Evolutionary conservation across 2,329 filamentous ascomycete genomes (phyloP).

Genomic region (Aurifilum marmelostoma): DNA sequence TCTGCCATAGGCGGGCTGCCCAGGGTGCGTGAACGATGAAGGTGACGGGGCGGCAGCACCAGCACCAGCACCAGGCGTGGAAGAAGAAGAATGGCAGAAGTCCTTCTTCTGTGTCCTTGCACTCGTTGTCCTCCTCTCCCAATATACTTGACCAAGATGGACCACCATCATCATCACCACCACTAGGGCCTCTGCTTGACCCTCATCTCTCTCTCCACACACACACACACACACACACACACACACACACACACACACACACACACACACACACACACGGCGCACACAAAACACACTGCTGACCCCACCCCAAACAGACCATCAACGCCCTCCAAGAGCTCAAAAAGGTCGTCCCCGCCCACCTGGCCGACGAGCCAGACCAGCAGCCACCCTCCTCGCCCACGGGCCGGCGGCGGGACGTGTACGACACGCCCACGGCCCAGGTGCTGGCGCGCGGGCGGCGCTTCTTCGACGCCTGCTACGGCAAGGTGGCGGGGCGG

Average conservation of each 20-base stretch:
- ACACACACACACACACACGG: no score
- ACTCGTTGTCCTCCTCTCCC: neutral
- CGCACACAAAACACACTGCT: constrained; percentile 34
- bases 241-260: no score
- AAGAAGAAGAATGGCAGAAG: neutral
- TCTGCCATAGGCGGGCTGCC: constrained; percentile 53
- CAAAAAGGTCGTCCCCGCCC: constrained; percentile 46
- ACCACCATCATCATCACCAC: constrained; percentile 5
- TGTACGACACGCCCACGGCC: constrained; percentile 41
- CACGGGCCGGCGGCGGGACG: constrained; percentile 43
- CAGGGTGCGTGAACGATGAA: constrained; percentile 42
- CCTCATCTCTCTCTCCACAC: neutral
- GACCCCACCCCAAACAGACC: constrained; percentile 37
- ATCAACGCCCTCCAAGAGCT: constrained; percentile 53
- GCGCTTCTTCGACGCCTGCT: constrained; percentile 51
- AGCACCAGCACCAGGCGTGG: no score
- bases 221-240: no score
- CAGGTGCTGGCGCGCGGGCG: constrained; percentile 48
- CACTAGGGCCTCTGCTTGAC: neutral
- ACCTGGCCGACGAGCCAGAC: constrained; percentile 46
- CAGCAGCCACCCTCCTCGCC: constrained; percentile 43
- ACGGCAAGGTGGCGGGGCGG: constrained; percentile 52
- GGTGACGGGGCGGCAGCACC: neutral
- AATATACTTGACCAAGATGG: neutral
- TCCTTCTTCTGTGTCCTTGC: no score